These are phyloP conservation scores for Discostella pseudostelligera DNA, from an alignment of 108 stramenopile genomes.

Conservation along the genomic window DNA sequence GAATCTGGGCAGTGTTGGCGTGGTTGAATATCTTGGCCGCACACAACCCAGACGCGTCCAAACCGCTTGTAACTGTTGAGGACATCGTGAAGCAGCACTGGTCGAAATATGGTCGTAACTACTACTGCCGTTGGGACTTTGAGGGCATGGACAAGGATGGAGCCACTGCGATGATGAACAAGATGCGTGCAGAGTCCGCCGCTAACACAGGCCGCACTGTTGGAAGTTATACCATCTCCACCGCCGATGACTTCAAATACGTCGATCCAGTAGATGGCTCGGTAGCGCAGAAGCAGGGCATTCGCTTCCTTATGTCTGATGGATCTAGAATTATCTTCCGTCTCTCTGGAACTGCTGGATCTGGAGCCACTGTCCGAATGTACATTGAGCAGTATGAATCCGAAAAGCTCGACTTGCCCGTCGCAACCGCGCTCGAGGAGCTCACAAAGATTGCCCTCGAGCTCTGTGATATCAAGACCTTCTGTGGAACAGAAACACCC, in stretches of 20 bases:
- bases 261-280: conserved; percentile 97
- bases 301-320: conserved; percentile 94
- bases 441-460: conserved; percentile 88
- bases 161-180: conserved; percentile 93
- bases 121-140: conserved; percentile 99
- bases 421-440: conserved; percentile 77
- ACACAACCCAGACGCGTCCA: conserved; percentile 71
- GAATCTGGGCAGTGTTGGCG: conserved; percentile 99
- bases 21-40: conserved; percentile 96
- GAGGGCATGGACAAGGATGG: conserved; percentile 89
- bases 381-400: conserved; percentile 98
- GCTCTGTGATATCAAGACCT: conserved; percentile 84
- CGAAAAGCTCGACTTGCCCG: conserved; percentile 74
- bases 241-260: conserved; percentile 96
- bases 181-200: conserved; percentile 78
- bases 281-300: conserved; percentile 88
- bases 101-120: conserved; percentile 96
- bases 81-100: conserved; percentile 96
- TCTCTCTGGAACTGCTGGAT: conserved; percentile 96
- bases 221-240: conserved; percentile 85
- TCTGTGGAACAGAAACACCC: conserved; percentile 93
- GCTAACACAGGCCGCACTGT: conserved; percentile 71
- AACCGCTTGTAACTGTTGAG: conserved; percentile 92
- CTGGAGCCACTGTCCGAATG: conserved; percentile 99
- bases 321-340: conserved; percentile 98